Evolutionary conservation across 257 asterid genomes (phyloP).

Genomic region (Solanum phureja): DNA sequence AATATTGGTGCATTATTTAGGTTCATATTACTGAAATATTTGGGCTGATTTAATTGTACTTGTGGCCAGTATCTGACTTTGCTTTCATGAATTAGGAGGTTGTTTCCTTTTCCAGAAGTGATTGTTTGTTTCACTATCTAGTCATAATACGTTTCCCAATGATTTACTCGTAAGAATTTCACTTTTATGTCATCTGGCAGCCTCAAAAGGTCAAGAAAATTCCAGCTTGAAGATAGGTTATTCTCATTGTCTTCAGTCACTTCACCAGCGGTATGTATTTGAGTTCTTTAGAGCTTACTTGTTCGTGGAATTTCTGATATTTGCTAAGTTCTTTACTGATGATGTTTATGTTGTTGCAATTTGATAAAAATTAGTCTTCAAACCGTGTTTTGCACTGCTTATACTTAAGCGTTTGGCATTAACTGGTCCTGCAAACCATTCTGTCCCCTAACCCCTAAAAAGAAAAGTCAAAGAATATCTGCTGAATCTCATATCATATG

Average conservation of each 20-base stretch:
- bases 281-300: not conserved
- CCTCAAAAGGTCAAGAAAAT: constrained; percentile 69
- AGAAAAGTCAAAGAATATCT: not conserved
- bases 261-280: constrained; percentile 74
- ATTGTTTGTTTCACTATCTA: not conserved
- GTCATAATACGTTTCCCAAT: not conserved
- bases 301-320: not conserved
- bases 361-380: not conserved
- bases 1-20: not conserved
- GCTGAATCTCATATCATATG: not conserved
- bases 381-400: not conserved
- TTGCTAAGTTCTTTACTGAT: not conserved
- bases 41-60: not conserved
- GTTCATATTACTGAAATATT: not conserved
- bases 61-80: not conserved
- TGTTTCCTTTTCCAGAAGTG: not conserved
- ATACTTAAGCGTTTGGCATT: not conserved
- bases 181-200: constrained; percentile 21
- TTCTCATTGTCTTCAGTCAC: constrained; percentile 90
- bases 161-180: not conserved
- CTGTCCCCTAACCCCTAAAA: not conserved
- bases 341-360: not conserved
- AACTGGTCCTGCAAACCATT: not conserved
- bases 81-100: not conserved
- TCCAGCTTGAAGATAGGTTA: constrained; percentile 79